Conservation (phyloP, 352 stramenopile species). For the Globisporangium radiosum region DNA sequence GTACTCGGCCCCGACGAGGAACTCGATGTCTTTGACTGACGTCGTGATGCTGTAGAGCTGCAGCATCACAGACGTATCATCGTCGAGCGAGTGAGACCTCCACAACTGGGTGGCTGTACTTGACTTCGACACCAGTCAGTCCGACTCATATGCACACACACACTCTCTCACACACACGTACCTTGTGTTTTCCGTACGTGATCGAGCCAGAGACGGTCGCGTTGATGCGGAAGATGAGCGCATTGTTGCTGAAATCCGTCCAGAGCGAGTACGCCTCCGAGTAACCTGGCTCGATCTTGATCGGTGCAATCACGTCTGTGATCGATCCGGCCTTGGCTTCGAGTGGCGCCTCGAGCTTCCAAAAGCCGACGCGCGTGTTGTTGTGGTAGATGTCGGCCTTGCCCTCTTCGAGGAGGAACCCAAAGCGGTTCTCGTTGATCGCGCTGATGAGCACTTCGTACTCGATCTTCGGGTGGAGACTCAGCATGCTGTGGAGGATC, state of each 20-base stretch:
- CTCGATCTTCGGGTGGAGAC: conserved; percentile 71
- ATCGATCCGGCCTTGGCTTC: conserved; percentile 67
- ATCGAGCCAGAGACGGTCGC: conserved; percentile 75
- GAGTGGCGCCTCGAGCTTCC: conserved; percentile 59
- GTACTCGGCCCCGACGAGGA: conserved; percentile 83
- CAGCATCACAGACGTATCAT: neutral
- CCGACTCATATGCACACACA: neutral
- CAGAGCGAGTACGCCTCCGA: conserved; percentile 53
- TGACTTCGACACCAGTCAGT: no score
- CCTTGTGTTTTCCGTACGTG: conserved; percentile 75
- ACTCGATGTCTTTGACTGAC: conserved; percentile 71
- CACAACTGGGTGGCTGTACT: no score
- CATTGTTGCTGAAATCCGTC: conserved; percentile 65
- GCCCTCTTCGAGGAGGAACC: conserved; percentile 71
- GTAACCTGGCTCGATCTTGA: conserved; percentile 68
- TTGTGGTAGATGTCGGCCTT: conserved; percentile 81
- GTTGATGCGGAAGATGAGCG: conserved; percentile 79
- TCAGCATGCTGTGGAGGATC: conserved; percentile 70
- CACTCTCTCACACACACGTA: conserved; percentile 12
- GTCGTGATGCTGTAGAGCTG: conserved; percentile 81
- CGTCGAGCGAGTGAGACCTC: neutral
- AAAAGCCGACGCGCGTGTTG: conserved; percentile 56
- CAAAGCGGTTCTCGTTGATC: conserved; percentile 87
- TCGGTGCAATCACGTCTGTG: conserved; percentile 66
- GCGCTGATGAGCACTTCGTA: conserved; percentile 84